phyloP scores from a whole-genome alignment of 2,329 filamentous ascomycete species.

The Clonostachys byssicola region DNA sequence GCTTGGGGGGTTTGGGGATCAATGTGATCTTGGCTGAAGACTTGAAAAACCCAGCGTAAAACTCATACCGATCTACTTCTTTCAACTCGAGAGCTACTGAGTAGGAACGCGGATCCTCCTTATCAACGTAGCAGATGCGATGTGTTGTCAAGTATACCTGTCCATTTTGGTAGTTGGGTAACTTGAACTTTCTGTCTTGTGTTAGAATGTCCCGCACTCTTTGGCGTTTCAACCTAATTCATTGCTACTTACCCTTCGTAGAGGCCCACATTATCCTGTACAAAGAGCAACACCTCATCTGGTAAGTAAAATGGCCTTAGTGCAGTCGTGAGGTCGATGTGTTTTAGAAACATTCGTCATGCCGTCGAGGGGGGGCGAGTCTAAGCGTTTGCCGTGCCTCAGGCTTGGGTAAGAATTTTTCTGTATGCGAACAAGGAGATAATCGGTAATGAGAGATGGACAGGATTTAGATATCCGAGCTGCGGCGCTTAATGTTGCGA shows the following conservation, averaged over 20 bases:
- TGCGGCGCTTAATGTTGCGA: not conserved
- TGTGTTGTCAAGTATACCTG: conserved; percentile 96
- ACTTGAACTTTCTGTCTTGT: conserved; percentile 77
- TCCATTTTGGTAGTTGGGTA: conserved; percentile 89
- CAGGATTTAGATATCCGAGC: not conserved
- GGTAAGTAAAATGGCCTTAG: conserved; percentile 87
- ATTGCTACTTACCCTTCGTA: conserved; percentile 84
- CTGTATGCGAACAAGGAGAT: too few species aligned
- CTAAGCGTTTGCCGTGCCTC: too few species aligned
- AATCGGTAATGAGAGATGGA: not conserved
- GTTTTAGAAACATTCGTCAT: conserved; percentile 95
- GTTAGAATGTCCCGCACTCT: not conserved
- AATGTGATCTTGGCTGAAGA: conserved; percentile 93
- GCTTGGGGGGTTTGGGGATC: conserved; percentile 74
- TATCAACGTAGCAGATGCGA: conserved; percentile 91
- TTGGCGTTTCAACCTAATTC: not conserved
- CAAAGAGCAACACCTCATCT: conserved; percentile 92
- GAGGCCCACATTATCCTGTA: conserved; percentile 94
- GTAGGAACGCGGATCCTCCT: conserved; percentile 76
- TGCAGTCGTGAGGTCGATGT: conserved; percentile 92
- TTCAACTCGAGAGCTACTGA: conserved; percentile 85
- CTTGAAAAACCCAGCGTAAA: conserved; percentile 90
- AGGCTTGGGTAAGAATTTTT: too few species aligned
- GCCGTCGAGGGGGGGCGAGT: conserved; percentile 14
- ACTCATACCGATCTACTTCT: conserved; percentile 85